phyloP scores from a whole-genome alignment of 139 green algal genomes.

The Volvox reticuliferus region DNA sequence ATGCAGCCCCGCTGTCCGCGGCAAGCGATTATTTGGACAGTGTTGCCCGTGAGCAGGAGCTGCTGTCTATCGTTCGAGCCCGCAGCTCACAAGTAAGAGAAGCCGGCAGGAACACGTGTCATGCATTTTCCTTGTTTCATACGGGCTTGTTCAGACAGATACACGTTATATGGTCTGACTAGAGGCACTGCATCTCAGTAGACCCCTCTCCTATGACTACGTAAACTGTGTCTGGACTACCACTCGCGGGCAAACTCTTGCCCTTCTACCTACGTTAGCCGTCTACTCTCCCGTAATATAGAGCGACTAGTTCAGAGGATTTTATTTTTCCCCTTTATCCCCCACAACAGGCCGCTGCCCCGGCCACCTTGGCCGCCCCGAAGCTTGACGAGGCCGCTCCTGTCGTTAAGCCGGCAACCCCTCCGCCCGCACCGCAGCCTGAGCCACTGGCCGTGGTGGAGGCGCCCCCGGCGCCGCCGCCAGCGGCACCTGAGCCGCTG shows the following conservation, averaged over 20 bases:
- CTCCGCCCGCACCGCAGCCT: not conserved
- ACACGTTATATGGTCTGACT: too few species aligned
- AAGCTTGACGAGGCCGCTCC: not conserved
- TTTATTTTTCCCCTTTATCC: too few species aligned
- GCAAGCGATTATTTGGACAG: conserved; percentile 9
- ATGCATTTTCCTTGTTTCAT: too few species aligned
- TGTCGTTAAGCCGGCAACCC: not conserved
- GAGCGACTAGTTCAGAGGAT: too few species aligned
- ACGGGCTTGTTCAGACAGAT: too few species aligned
- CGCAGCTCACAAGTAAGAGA: not conserved
- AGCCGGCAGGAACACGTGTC: not conserved
- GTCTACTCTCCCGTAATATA: too few species aligned
- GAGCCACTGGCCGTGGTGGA: not conserved
- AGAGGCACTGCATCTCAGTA: too few species aligned
- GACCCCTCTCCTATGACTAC: too few species aligned
- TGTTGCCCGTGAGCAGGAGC: not conserved
- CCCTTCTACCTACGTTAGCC: too few species aligned
- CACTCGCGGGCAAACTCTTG: too few species aligned
- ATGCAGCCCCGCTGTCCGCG: not conserved
- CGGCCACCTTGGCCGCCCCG: not conserved
- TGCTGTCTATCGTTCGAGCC: not conserved
- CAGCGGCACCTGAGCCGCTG: not conserved
- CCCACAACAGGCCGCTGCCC: not conserved
- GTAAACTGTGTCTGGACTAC: too few species aligned
- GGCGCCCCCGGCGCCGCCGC: not conserved